phyloP scores from a whole-genome alignment of 768 basidiomycete genomes.

The Chalciporus sphaerocephalus region DNA sequence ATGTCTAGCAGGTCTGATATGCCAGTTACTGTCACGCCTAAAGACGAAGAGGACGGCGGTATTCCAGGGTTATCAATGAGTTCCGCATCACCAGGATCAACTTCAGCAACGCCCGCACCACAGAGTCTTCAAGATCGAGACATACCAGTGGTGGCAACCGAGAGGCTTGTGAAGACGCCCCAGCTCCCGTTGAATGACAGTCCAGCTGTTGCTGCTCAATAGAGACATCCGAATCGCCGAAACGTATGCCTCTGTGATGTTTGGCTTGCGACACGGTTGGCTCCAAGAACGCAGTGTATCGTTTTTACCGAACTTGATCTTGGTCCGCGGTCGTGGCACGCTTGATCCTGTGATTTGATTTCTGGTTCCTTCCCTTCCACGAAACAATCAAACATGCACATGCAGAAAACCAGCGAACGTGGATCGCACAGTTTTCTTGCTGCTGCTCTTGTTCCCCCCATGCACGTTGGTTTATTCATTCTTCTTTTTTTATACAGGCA shows the following conservation, averaged over 20 bases:
- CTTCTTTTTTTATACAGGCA: conserved; percentile 28
- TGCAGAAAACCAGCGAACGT: not conserved
- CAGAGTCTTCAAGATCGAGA: conserved; percentile 38
- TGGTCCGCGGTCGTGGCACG: conserved; percentile 4
- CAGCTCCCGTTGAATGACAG: conserved; percentile 62
- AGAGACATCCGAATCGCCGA: too few relatives aligned
- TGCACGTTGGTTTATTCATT: conserved; percentile 34
- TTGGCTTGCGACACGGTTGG: too few relatives aligned
- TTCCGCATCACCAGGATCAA: conserved; percentile 18
- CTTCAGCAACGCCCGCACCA: too few relatives aligned
- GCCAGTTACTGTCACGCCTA: conserved; percentile 19
- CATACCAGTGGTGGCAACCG: conserved; percentile 37
- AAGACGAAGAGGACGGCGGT: conserved; percentile 39
- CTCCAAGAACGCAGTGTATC: not conserved
- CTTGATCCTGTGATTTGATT: too few relatives aligned
- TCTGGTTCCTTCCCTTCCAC: too few relatives aligned
- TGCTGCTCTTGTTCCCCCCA: conserved; percentile 13
- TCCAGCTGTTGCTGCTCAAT: conserved; percentile 35
- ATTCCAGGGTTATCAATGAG: conserved; percentile 33
- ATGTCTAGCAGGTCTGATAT: conserved; percentile 41
- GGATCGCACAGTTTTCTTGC: conserved; percentile 12
- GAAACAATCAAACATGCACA: too few relatives aligned
- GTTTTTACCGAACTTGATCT: not conserved
- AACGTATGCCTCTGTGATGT: too few relatives aligned
- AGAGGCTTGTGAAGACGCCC: conserved; percentile 50